Percentiles rank a stretch among this genome's conserved stretches.
phyloP scores from a whole-genome alignment of 805 yeast species.

The Barnettozyma populi region DNA sequence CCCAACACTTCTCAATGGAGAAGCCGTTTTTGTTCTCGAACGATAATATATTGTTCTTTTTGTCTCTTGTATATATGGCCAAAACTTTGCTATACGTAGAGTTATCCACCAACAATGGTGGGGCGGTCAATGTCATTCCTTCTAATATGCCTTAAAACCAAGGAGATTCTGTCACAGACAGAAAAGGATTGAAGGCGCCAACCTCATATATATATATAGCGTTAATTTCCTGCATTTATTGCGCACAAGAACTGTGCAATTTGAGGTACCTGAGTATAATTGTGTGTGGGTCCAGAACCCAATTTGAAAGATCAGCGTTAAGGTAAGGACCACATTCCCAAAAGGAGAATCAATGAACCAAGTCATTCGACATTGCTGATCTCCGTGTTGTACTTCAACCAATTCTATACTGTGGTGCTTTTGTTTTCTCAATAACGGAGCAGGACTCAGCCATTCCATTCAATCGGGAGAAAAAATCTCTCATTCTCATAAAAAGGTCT shows the following conservation, averaged over 20 bases:
- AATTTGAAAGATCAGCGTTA: neutral
- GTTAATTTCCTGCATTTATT: no score
- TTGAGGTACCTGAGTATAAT: neutral
- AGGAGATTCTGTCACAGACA: neutral
- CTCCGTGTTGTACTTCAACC: neutral
- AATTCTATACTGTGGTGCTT: neutral
- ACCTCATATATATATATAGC: no score
- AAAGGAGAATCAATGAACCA: neutral
- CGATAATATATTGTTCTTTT: slow-evolving; percentile 17
- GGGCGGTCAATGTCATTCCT: slow-evolving; percentile 4
- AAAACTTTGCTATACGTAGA: slow-evolving; percentile 37
- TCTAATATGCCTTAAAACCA: neutral
- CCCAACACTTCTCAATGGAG: slow-evolving; percentile 27
- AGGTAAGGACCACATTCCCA: neutral
- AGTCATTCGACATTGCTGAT: neutral
- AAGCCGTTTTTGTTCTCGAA: slow-evolving; percentile 31
- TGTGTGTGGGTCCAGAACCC: neutral
- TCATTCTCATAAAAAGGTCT: no score
- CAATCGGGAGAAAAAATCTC: no score
- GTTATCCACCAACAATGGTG: slow-evolving; percentile 14
- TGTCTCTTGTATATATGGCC: slow-evolving; percentile 32
- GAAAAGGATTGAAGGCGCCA: neutral
- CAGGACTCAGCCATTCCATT: no score
- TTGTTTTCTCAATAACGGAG: no score
- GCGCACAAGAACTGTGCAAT: neutral